Percentiles rank a stretch among this genome's conserved stretches.
Evolutionary conservation across 1,139 yeast species (phyloP).

Genomic region (Petasospora fabianii): DNA sequence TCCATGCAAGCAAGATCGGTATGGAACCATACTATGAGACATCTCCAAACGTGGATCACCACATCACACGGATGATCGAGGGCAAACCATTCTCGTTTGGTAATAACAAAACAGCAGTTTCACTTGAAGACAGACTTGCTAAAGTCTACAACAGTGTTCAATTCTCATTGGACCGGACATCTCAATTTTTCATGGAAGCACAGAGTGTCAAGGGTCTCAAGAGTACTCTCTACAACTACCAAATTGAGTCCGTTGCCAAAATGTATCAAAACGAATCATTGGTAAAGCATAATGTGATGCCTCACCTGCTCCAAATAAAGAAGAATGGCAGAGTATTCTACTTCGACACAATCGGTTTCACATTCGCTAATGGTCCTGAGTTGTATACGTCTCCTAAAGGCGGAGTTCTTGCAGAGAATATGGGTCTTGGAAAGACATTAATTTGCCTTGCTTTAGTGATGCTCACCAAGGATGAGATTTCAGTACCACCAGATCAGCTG

Average conservation of each 20-base stretch:
- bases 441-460: conserved; percentile 62
- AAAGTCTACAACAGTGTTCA: conserved; percentile 21
- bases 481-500: conserved; percentile 39
- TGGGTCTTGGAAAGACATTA: conserved; percentile 73
- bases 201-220: conserved; percentile 44
- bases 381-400: conserved; percentile 50
- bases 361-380: conserved; percentile 32
- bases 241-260: conserved; percentile 51
- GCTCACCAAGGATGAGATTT: conserved; percentile 48
- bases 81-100: conserved; percentile 12
- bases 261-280: conserved; percentile 53
- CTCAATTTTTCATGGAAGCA: conserved; percentile 21
- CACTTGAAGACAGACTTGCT: conserved; percentile 26
- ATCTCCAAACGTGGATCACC: conserved; percentile 10
- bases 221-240: conserved; percentile 53
- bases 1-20: conserved; percentile 18
- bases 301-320: conserved; percentile 38
- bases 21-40: conserved; percentile 3
- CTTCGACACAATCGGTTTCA: conserved; percentile 10
- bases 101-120: not conserved
- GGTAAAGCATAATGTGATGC: conserved; percentile 36
- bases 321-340: conserved; percentile 21
- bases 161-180: conserved; percentile 19
- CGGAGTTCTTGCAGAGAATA: conserved; percentile 71
- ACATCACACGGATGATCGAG: conserved; percentile 12